phyloP scores from a whole-genome alignment of 2,329 filamentous ascomycete species.

The Colletotrichum sp. region DNA sequence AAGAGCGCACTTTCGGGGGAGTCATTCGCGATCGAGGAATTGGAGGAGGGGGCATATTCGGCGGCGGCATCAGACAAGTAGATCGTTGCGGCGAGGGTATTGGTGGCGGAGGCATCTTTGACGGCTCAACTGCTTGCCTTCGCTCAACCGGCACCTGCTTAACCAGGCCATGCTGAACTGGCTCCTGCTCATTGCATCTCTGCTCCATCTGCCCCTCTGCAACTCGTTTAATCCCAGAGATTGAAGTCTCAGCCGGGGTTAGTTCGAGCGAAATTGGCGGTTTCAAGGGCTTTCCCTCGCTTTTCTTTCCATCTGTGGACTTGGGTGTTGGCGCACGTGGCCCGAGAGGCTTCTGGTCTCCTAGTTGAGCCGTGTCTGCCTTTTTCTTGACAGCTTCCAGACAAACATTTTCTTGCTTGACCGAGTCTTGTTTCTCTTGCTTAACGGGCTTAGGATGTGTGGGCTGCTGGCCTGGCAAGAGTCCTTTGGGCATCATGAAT shows the following conservation, averaged over 20 bases:
- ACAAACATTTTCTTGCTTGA: not conserved
- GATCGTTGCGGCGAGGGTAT: not conserved
- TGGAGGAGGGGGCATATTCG: not conserved
- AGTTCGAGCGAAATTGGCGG: not conserved
- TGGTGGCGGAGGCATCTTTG: not conserved
- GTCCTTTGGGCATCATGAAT: conserved; percentile 14
- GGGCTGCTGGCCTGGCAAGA: not conserved
- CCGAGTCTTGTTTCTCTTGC: not conserved
- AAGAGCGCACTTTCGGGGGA: conserved; percentile 5
- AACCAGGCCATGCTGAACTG: not conserved
- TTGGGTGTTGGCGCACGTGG: not conserved
- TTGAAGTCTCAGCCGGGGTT: not conserved
- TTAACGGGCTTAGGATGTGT: not conserved
- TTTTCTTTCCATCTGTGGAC: not conserved
- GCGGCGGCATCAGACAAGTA: not conserved
- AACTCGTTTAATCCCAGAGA: not conserved
- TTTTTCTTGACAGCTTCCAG: not conserved
- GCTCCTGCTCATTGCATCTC: not conserved
- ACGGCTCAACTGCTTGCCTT: not conserved
- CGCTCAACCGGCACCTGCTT: not conserved
- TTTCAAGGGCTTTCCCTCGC: not conserved
- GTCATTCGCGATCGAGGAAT: not conserved
- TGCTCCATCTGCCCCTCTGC: not conserved
- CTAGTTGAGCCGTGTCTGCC: not conserved
- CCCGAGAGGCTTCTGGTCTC: not conserved